phyloP scores from a whole-genome alignment of 1,139 yeast species.

The Nakaseomyces sp. region DNA sequence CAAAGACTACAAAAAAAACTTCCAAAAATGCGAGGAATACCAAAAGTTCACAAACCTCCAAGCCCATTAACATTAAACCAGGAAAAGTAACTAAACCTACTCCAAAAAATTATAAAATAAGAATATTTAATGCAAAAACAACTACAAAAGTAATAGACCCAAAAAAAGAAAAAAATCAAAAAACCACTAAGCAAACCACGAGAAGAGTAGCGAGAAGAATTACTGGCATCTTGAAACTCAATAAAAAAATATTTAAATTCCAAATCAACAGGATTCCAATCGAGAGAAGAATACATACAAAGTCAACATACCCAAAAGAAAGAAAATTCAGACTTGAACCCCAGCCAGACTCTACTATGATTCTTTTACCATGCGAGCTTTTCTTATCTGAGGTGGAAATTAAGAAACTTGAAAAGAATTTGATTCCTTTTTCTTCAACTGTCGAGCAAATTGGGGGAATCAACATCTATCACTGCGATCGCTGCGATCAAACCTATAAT shows the following conservation, averaged over 20 bases:
- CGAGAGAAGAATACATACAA: background rate
- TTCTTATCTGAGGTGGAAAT: constrained; percentile 2
- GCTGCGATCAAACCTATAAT: constrained; percentile 25
- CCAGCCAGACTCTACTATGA: constrained; percentile 6
- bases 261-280: background rate
- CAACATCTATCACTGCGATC: constrained; percentile 20
- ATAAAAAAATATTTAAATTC: background rate
- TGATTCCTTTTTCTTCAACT: background rate
- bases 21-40: too few species aligned
- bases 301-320: background rate
- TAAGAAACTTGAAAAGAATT: constrained; percentile 10
- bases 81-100: too few species aligned
- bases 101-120: background rate
- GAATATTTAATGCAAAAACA: background rate
- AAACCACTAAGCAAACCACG: background rate
- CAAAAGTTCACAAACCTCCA: too few species aligned
- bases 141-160: background rate
- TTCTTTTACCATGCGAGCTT: background rate
- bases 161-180: background rate
- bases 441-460: background rate
- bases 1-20: too few species aligned
- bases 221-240: background rate
- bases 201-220: background rate
- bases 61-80: too few species aligned
- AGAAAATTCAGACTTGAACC: background rate